A percentile compares a stretch with the other conserved stretches of the same genome.
Evolutionary conservation across 2,329 filamentous ascomycete genomes (phyloP).

Genomic region (Colletotrichum noveboracense): DNA sequence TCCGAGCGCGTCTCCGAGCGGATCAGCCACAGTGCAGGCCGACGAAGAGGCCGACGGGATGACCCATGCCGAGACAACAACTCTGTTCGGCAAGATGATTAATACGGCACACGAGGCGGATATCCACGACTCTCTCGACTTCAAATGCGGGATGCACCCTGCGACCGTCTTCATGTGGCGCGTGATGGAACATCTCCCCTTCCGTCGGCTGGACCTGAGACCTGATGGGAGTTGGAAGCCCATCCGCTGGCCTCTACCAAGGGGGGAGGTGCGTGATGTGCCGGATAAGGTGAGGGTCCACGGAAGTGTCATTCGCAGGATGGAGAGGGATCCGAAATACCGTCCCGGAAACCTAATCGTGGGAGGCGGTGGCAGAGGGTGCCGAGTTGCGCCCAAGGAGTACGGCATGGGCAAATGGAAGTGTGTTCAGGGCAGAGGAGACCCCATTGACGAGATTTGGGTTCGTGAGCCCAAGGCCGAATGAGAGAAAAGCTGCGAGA

Average conservation of each 20-base stretch:
- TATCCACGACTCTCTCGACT: constrained; percentile 76
- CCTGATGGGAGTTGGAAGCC: constrained; percentile 77
- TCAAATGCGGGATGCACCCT: constrained; percentile 60
- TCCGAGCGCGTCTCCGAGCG: constrained; percentile 1
- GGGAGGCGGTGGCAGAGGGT: constrained; percentile 77
- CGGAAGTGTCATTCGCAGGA: constrained; percentile 74
- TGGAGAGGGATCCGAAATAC: constrained; percentile 68
- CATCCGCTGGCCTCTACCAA: constrained; percentile 80
- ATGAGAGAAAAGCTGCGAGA: neutral
- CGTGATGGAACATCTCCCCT: constrained; percentile 82
- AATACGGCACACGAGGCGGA: constrained; percentile 57
- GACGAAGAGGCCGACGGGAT: neutral
- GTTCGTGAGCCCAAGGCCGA: constrained; percentile 40
- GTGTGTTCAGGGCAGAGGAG: constrained; percentile 66
- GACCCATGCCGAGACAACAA: neutral
- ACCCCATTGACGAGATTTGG: constrained; percentile 74
- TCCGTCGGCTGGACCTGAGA: constrained; percentile 80
- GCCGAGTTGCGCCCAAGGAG: constrained; percentile 62
- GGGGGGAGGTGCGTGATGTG: constrained; percentile 79
- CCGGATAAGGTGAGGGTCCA: constrained; percentile 74
- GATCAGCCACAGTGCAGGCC: neutral
- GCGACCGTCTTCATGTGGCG: constrained; percentile 72
- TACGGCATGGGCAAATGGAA: constrained; percentile 77
- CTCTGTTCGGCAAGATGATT: constrained; percentile 62
- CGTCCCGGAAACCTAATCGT: constrained; percentile 81